Evolutionary conservation across 192 early-diverging fungal species (phyloP).

Genomic region (Dispira simplex): DNA sequence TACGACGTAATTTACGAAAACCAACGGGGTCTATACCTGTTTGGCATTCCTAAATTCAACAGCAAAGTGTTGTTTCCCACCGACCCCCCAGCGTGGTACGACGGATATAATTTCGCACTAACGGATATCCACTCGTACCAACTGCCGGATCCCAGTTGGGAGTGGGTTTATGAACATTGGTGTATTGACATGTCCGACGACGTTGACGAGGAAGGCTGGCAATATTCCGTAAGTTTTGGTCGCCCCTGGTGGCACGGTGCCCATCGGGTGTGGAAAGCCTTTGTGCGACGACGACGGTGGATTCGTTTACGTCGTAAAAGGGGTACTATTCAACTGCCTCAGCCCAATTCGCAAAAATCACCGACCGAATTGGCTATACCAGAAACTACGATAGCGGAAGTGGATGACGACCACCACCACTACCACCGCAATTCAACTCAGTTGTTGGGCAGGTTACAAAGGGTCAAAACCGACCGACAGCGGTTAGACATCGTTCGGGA

Average conservation of each 20-base stretch:
- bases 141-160: constrained; percentile 29
- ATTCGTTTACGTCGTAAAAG: constrained; percentile 9
- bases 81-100: constrained; percentile 34
- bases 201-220: constrained; percentile 34
- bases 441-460: neutral
- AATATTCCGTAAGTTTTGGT: constrained; percentile 24
- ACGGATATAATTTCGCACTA: constrained; percentile 23
- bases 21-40: constrained; percentile 16
- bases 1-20: constrained; percentile 11
- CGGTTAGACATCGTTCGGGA: constrained; percentile 5
- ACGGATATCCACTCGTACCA: constrained; percentile 33
- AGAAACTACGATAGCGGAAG: neutral
- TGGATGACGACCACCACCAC: neutral
- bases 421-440: neutral
- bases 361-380: neutral
- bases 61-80: constrained; percentile 13
- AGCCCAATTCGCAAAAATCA: neutral
- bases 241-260: constrained; percentile 9
- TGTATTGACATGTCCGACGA: constrained; percentile 33
- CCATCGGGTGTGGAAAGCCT: constrained; percentile 7
- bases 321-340: neutral
- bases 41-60: constrained; percentile 10
- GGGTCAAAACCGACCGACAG: constrained; percentile 9
- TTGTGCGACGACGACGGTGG: constrained; percentile 11
- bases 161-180: constrained; percentile 34